Conservation (phyloP, 306 rosid species). For the Malus fusca region DNA sequence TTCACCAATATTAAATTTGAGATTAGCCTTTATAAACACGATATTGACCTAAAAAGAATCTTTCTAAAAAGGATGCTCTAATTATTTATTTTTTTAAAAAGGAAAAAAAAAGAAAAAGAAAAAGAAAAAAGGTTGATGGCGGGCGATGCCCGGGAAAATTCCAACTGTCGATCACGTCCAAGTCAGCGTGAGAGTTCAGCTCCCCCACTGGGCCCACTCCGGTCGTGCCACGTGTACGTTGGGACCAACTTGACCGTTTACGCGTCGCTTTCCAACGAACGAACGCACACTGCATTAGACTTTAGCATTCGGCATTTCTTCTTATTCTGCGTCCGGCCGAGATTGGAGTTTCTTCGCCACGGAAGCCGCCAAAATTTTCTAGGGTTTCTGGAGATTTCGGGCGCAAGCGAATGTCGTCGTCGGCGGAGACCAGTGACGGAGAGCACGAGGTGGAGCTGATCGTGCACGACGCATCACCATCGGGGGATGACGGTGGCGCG, state of each 20-base stretch:
- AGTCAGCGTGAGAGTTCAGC: neutral
- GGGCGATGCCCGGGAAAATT: neutral
- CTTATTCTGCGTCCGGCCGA: neutral
- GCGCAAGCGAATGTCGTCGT: slow-evolving; percentile 23
- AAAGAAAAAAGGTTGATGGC: neutral
- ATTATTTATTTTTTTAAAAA: no score
- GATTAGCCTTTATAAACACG: neutral
- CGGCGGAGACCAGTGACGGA: slow-evolving; percentile 20
- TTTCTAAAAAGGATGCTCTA: no score
- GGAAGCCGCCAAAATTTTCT: neutral
- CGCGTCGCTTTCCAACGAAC: slow-evolving; percentile 12
- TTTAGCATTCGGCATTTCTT: neutral
- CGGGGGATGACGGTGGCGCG: slow-evolving; percentile 7
- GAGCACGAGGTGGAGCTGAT: slow-evolving; percentile 54
- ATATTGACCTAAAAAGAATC: no score
- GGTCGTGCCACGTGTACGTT: neutral
- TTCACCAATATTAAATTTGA: no score
- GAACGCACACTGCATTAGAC: neutral
- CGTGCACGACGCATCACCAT: neutral
- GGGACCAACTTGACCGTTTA: slow-evolving; percentile 26
- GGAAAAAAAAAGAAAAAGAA: neutral
- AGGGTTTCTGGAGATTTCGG: neutral
- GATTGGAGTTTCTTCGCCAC: neutral
- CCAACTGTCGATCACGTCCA: neutral
- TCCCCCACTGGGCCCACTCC: neutral